Evolutionary conservation across 371 early-diverging fungal species (phyloP), one percentile per base, ranked within the genome.

Genomic region (Mucor sp.): DNA sequence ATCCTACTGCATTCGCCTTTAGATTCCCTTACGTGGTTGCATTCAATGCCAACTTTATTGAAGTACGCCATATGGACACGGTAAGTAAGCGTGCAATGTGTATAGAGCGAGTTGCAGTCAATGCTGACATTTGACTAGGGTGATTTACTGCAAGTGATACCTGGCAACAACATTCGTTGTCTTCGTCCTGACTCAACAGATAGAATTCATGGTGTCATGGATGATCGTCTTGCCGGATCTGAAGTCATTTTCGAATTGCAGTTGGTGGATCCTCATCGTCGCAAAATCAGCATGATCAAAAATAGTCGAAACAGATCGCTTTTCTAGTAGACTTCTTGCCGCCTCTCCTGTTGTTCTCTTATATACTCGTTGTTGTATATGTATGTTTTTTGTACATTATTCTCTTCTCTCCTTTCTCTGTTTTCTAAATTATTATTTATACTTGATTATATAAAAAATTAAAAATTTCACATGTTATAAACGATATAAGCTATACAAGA

Each of bases 31-130:
- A 94, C 69, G 83, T 97, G 47, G 82, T 96, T 59, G 96, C 96
- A 1, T 95, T 94, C 70, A 94, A 94, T 58, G 76, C 91, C 12
- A 86, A 85, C 27, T 96, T 97, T 72, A 92, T 96, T 63, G 96
- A 96, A 77, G 84, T 97, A 37, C 87, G 95, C 32, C 87, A 95
- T 66, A 90, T 95, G 23, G 89, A 93, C 62, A 90, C 92, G 6
- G 74, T 74, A 74, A 69, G 74, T 63, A 33, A 11, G n/a, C n/a
- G n/a, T n/a, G n/a, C n/a, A n/a, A n/a, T n/a, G n/a, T n/a, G n/a
- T n/a, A n/a, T n/a, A n/a, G n/a, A n/a, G n/a, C n/a, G n/a, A n/a
- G n/a, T n/a, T n/a, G n/a, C n/a, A n/a, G n/a, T n/a, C 47, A 28
- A 39, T 21, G 4, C 48, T 41, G 12, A 58, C 9, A 55, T 41